Percentiles rank a stretch among this genome's conserved stretches.
These are phyloP conservation scores for Paecilomyces sp. DNA, from an alignment of 2,329 filamentous ascomycete genomes.

Conservation along the genomic window DNA sequence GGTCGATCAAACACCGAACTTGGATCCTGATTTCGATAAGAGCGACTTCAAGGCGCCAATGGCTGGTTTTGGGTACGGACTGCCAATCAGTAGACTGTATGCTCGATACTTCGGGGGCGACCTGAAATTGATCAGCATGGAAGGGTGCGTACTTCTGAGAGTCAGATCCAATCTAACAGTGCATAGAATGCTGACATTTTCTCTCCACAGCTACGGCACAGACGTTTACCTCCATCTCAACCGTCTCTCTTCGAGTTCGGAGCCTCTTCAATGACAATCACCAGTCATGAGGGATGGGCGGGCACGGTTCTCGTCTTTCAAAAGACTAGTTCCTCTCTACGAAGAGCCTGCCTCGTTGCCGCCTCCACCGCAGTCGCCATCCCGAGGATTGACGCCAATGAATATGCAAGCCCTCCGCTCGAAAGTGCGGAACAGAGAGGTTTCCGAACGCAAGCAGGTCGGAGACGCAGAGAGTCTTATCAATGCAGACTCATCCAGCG, in stretches of 20 bases:
- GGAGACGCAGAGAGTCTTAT: slow-evolving; percentile 78
- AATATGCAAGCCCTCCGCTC: slow-evolving; percentile 56
- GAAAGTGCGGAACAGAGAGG: slow-evolving; percentile 63
- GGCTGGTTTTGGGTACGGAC: slow-evolving; percentile 96
- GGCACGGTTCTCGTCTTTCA: slow-evolving; percentile 34
- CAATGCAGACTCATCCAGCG: slow-evolving; percentile 38
- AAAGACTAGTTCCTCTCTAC: slow-evolving; percentile 33
- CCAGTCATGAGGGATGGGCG: slow-evolving; percentile 76
- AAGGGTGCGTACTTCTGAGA: slow-evolving; percentile 62
- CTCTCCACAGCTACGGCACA: slow-evolving; percentile 70
- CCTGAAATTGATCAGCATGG: slow-evolving; percentile 97
- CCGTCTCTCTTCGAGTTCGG: slow-evolving; percentile 86
- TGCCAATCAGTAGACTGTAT: slow-evolving; percentile 90
- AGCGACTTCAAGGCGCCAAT: slow-evolving; percentile 99
- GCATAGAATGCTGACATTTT: slow-evolving; percentile 16
- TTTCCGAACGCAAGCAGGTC: slow-evolving; percentile 83
- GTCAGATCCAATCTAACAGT: not conserved
- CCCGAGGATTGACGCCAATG: slow-evolving; percentile 47
- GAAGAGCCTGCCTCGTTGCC: slow-evolving; percentile 23
- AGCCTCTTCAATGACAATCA: slow-evolving; percentile 89
- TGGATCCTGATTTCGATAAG: slow-evolving; percentile 97
- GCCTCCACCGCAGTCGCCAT: slow-evolving; percentile 30
- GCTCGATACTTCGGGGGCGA: slow-evolving; percentile 97
- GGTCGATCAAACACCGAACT: slow-evolving; percentile 85
- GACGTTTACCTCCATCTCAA: slow-evolving; percentile 98